phyloP scores from a whole-genome alignment of 2,329 filamentous ascomycete genomes.

The Aspergillus persii region DNA sequence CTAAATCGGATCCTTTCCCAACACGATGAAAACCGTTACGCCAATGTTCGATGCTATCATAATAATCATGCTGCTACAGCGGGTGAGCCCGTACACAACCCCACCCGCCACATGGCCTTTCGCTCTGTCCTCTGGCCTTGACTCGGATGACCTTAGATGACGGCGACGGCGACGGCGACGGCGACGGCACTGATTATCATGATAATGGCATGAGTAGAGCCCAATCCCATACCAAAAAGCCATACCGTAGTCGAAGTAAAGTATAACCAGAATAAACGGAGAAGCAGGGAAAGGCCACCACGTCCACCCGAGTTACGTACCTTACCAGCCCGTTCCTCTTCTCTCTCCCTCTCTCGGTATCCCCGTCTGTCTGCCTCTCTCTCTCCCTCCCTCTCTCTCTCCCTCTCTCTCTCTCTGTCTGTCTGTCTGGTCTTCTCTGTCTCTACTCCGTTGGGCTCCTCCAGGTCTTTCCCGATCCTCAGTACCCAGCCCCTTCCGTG shows the following conservation, averaged over 20 bases:
- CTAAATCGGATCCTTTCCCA: constrained; percentile 14
- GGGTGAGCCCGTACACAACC: constrained; percentile 34
- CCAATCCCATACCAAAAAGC: too few relatives aligned
- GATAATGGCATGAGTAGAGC: not conserved
- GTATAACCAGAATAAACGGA: not conserved
- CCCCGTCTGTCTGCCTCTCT: not conserved
- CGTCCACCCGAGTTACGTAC: too few relatives aligned
- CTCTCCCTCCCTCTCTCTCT: not conserved
- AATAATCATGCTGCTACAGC: constrained; percentile 21
- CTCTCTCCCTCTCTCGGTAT: too few relatives aligned
- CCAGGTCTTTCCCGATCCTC: not conserved
- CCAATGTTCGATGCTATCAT: constrained; percentile 21
- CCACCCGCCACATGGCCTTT: constrained; percentile 31
- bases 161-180: not conserved
- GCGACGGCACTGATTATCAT: too few relatives aligned
- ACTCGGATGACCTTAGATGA: not conserved
- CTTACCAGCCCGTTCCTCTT: too few relatives aligned
- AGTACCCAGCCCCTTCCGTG: not conserved
- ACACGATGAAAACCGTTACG: constrained; percentile 31
- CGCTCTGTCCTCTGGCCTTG: not conserved
- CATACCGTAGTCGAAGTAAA: not conserved
- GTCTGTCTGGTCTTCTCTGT: not conserved
- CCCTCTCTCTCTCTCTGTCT: not conserved
- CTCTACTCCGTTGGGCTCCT: not conserved
- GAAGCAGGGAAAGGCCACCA: not conserved